These are phyloP conservation scores for Ensete glaucum DNA, from an alignment of 176 grass and related monocot species.

Conservation along the genomic window DNA sequence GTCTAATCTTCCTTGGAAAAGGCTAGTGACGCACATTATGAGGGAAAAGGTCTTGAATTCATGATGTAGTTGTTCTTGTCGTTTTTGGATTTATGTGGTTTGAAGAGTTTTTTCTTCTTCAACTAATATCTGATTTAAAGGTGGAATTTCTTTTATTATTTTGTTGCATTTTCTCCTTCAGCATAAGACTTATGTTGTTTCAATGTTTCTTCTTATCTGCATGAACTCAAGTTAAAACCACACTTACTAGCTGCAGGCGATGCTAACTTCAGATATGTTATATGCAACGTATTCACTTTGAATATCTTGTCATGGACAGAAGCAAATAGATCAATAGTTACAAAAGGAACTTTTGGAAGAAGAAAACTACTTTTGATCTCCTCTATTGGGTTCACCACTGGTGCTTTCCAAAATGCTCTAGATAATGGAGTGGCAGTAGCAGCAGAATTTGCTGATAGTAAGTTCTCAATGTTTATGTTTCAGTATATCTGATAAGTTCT, in stretches of 20 bases:
- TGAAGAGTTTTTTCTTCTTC: not conserved
- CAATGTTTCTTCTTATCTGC: not conserved
- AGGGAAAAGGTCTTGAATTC: not conserved
- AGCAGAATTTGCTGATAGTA: constrained; percentile 74
- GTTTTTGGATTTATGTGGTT: not conserved
- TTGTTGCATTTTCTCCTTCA: not conserved
- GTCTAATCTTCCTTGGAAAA: not conserved
- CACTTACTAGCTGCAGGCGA: not conserved
- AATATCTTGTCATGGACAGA: not conserved
- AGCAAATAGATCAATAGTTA: not conserved
- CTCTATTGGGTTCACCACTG: constrained; percentile 35
- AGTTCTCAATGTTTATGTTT: constrained; percentile 26
- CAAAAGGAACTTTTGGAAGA: constrained; percentile 35
- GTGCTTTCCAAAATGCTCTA: constrained; percentile 32
- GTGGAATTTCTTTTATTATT: not conserved
- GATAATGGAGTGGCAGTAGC: constrained; percentile 40
- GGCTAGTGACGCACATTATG: not conserved
- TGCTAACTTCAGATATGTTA: not conserved
- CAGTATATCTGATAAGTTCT: not conserved
- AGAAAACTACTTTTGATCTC: constrained; percentile 55
- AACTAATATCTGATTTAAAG: not conserved
- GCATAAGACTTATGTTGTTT: not conserved
- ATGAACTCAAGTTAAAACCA: not conserved
- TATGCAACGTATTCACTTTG: not conserved
- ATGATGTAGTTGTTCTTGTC: not conserved